Base-by-base conservation (phyloP, 257 asterid genomes). In the Eucommia ulmoides region DNA sequence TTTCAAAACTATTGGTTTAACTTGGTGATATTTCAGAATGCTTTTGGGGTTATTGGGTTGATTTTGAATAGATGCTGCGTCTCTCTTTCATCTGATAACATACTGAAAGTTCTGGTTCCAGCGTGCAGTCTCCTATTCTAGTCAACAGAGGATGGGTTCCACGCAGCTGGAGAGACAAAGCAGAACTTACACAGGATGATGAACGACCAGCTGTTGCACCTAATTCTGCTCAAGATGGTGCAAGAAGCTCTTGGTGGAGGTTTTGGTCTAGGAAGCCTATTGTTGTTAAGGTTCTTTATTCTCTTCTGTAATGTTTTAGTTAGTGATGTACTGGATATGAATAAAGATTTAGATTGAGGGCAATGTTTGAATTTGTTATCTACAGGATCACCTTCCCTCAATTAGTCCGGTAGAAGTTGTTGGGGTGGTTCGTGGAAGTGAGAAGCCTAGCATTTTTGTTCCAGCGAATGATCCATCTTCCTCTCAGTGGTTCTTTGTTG, bases 81-180 rank as follows among this genome's bases (percentile, higher is more conserved):
- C n/a, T n/a, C n/a, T n/a, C n/a, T n/a, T n/a, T n/a, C n/a, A n/a
- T n/a, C n/a, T n/a, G n/a, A n/a, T n/a, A n/a, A n/a, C n/a, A n/a
- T n/a, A n/a, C 84, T 33, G 80, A 75, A 59, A 91, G 94, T 96
- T 80, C 59, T 67, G 11, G 19, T 49, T 72, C 73, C 89, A 89
- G 96, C 24, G 41, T 71, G 55, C 86, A 60, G 65, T 51, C 72
- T 20, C 91, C 94, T 41, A 62, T 91, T 58, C 75, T 91, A 42
- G 96, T 91, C 53, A 91, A 91, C 58, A 80, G 98, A 78, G 98
- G 98, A 60, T 91, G 96, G 98, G 96, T 91, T 22, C 98, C 96
- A 0, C 85, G 95, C 51, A 71, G 83, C 59, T 91, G 96, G 98
- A 80, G 96, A 64, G 93, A 91, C 67, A 72, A 74, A 72, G 75